These are phyloP conservation scores for Psilocybe cubensis DNA, from an alignment of 768 basidiomycete species.

Conservation along the genomic window DNA sequence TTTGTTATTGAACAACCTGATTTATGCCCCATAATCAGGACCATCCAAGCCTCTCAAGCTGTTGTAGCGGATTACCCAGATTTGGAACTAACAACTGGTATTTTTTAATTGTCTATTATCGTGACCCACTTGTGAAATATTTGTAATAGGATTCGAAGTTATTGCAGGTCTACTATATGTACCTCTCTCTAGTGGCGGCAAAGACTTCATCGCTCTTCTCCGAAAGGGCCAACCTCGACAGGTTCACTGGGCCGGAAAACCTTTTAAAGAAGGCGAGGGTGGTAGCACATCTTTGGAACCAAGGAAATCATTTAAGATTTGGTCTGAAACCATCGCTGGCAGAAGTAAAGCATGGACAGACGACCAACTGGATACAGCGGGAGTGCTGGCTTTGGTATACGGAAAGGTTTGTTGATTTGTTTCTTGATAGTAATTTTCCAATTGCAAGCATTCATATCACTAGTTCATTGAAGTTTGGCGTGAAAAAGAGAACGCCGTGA, in stretches of 20 bases:
- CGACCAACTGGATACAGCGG: conserved; percentile 82
- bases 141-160: conserved; percentile 59
- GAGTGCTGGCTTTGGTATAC: conserved; percentile 78
- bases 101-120: conserved; percentile 2
- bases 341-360: conserved; percentile 76
- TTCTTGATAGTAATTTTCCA: neutral
- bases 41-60: conserved; percentile 71
- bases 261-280: conserved; percentile 46
- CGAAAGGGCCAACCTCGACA: conserved; percentile 75
- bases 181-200: conserved; percentile 70
- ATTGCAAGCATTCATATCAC: neutral
- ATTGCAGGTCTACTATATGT: conserved; percentile 79
- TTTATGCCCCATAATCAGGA: conserved; percentile 36
- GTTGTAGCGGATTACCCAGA: conserved; percentile 76
- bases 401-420: conserved; percentile 53
- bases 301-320: conserved; percentile 77
- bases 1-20: neutral
- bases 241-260: conserved; percentile 81
- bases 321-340: conserved; percentile 76
- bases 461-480: conserved; percentile 88
- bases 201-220: conserved; percentile 82
- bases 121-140: too few species aligned
- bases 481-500: conserved; percentile 75
- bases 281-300: conserved; percentile 59
- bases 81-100: conserved; percentile 57